These are phyloP conservation scores for Tagetes patula DNA, from an alignment of 129 eudicot species.

Conservation along the genomic window DNA sequence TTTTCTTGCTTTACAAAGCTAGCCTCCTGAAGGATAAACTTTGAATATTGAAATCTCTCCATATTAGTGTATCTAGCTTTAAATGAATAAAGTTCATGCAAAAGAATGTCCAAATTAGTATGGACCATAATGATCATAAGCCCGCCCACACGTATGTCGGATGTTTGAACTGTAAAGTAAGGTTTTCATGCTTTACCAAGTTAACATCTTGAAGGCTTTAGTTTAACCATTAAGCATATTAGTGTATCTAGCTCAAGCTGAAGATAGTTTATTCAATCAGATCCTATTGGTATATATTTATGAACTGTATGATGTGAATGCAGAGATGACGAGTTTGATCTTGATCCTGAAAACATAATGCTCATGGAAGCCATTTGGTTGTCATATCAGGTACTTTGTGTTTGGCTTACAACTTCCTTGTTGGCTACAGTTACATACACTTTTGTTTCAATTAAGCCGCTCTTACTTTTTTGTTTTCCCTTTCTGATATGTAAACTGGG, in stretches of 20 bases:
- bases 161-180: background rate
- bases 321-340: constrained; percentile 89
- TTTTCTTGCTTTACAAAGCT: constrained; percentile 1
- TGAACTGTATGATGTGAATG: constrained; percentile 24
- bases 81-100: no score
- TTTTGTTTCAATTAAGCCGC: background rate
- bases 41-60: background rate
- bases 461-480: no score
- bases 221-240: constrained; percentile 3
- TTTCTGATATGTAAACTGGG: background rate
- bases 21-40: background rate
- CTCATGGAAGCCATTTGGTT: constrained; percentile 99
- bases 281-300: background rate
- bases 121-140: background rate
- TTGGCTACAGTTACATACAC: background rate
- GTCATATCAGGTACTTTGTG: constrained; percentile 72
- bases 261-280: background rate
- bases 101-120: background rate
- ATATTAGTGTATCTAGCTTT: no score
- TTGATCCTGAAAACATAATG: constrained; percentile 97
- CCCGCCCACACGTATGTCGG: background rate
- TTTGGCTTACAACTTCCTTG: background rate
- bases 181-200: background rate
- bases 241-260: constrained; percentile 6
- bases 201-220: constrained; percentile 5